A percentile compares a stretch with the other conserved stretches of the same genome.
Evolutionary conservation across 257 asterid species (phyloP).

Genomic region (Rubia yunnanensis): DNA sequence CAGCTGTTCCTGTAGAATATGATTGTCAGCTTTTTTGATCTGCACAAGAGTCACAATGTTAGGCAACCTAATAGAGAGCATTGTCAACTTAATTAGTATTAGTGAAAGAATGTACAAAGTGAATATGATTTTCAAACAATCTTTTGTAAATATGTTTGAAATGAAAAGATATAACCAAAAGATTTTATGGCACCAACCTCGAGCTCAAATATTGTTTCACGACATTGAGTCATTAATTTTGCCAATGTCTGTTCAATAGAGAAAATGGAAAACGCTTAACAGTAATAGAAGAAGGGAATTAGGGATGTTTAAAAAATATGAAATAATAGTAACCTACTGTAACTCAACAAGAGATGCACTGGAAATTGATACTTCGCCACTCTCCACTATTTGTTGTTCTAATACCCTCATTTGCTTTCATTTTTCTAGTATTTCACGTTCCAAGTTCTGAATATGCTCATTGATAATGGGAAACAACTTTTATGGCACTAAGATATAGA

Average conservation of each 20-base stretch:
- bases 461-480: too few species aligned
- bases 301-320: too few species aligned
- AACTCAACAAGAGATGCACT: too few species aligned
- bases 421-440: conserved; percentile 79
- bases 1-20: too few species aligned
- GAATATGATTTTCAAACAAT: conserved; percentile 1
- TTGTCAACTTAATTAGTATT: conserved; percentile 78
- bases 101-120: too few species aligned
- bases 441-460: conserved; percentile 68
- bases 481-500: background rate
- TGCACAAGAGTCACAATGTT: too few species aligned
- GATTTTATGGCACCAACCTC: too few species aligned
- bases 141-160: background rate
- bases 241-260: conserved; percentile 46
- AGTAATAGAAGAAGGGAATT: conserved; percentile 52
- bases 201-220: conserved; percentile 80
- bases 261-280: background rate
- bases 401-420: conserved; percentile 64
- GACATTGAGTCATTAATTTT: conserved; percentile 76
- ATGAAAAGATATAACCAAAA: too few species aligned
- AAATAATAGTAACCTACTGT: too few species aligned
- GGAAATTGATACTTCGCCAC: too few species aligned
- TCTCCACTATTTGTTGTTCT: conserved; percentile 77
- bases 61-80: conserved; percentile 76
- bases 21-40: too few species aligned